These are phyloP conservation scores for Rosa multiflora DNA, from an alignment of 306 rosid species.

Conservation along the genomic window DNA sequence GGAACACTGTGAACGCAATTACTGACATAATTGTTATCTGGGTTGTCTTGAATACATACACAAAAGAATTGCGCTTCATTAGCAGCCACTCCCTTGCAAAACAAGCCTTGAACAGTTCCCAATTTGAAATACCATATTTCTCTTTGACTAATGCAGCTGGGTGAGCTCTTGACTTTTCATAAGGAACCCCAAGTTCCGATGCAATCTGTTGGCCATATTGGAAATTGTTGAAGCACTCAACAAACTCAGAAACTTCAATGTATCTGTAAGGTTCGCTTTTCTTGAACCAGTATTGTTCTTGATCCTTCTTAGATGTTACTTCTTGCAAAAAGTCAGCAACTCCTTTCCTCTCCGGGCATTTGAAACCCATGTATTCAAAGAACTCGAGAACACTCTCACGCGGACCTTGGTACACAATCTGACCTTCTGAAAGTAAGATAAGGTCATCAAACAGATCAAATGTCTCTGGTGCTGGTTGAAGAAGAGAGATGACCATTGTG, in stretches of 20 bases:
- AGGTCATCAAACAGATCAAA: conserved; percentile 57
- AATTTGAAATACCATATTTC: conserved; percentile 62
- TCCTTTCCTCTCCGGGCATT: conserved; percentile 83
- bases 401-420: conserved; percentile 76
- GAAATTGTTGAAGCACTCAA: conserved; percentile 39
- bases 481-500: conserved; percentile 67
- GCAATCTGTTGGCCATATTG: conserved; percentile 50
- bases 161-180: conserved; percentile 47
- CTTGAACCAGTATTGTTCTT: conserved; percentile 73
- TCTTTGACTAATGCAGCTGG: conserved; percentile 69
- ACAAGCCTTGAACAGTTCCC: conserved; percentile 75
- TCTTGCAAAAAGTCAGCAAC: conserved; percentile 83
- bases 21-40: conserved; percentile 58
- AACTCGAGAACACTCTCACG: conserved; percentile 56
- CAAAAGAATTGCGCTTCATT: conserved; percentile 58
- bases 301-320: conserved; percentile 84
- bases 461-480: conserved; percentile 58
- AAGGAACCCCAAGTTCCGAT: conserved; percentile 51
- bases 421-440: conserved; percentile 72
- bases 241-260: conserved; percentile 58
- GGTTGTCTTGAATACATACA: conserved; percentile 53
- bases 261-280: conserved; percentile 49
- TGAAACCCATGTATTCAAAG: conserved; percentile 59
- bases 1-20: conserved; percentile 57
- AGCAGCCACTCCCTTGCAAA: conserved; percentile 73